Percentiles rank a stretch among this genome's conserved stretches.
Conservation (phyloP, 176 grass and related monocot genomes). For the Musa troglodytarum region DNA sequence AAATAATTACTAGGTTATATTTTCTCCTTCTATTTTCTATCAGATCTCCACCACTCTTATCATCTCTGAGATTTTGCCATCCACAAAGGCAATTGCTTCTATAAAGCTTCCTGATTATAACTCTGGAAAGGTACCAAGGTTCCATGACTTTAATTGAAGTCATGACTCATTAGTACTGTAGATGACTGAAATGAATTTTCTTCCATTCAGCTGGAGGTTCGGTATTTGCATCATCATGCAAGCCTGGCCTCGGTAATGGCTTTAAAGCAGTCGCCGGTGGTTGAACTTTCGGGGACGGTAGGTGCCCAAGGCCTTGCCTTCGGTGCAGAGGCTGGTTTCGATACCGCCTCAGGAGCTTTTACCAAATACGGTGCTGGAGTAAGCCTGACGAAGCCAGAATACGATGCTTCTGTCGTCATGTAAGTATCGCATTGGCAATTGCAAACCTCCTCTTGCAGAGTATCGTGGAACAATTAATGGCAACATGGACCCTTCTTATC, state of each 20-base stretch:
- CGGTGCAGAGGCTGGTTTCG: slow-evolving; percentile 79
- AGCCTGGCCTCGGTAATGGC: slow-evolving; percentile 45
- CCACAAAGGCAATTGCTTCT: slow-evolving; percentile 74
- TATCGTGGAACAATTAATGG: no score
- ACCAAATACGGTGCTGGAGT: slow-evolving; percentile 79
- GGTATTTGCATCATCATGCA: slow-evolving; percentile 83
- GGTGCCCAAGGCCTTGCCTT: slow-evolving; percentile 63
- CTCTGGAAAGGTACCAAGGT: slow-evolving; percentile 70
- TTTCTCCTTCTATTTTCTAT: slow-evolving; percentile 21
- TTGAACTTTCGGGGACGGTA: slow-evolving; percentile 68
- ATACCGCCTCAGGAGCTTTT: slow-evolving; percentile 59
- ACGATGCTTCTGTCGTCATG: slow-evolving; percentile 60
- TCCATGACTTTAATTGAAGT: slow-evolving; percentile 11
- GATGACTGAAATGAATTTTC: slow-evolving; percentile 14
- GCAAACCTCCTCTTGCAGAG: neutral
- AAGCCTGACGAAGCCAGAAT: slow-evolving; percentile 70
- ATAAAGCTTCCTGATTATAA: slow-evolving; percentile 82
- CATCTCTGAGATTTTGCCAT: slow-evolving; percentile 71
- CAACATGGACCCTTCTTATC: neutral
- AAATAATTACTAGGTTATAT: neutral
- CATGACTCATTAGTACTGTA: neutral
- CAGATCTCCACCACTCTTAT: slow-evolving; percentile 75
- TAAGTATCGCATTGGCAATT: slow-evolving; percentile 24
- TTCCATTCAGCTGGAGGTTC: slow-evolving; percentile 51
- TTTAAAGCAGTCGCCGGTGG: slow-evolving; percentile 54